phyloP scores from a whole-genome alignment of 2,329 filamentous ascomycete genomes.

The Penicillium sp. region DNA sequence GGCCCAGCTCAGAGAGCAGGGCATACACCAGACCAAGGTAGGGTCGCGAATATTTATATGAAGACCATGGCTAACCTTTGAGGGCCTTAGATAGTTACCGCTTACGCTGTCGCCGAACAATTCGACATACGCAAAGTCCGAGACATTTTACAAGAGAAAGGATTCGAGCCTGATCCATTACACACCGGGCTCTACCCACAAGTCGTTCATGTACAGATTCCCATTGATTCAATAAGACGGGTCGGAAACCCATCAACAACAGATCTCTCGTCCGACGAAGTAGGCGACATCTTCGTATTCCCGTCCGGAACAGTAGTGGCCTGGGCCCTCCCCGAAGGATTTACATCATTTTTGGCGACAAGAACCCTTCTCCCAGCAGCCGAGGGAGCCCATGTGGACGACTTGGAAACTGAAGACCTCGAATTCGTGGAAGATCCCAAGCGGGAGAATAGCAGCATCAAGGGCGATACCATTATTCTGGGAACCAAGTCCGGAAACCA shows the following conservation, averaged over 20 bases:
- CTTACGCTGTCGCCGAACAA: constrained; percentile 67
- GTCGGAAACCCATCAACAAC: constrained; percentile 42
- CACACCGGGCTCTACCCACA: constrained; percentile 64
- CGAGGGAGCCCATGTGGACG: constrained; percentile 68
- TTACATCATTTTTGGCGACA: constrained; percentile 69
- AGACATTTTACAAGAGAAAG: constrained; percentile 57
- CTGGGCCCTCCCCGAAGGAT: constrained; percentile 80
- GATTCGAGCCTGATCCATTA: constrained; percentile 63
- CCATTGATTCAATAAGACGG: constrained; percentile 47
- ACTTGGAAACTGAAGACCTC: constrained; percentile 83
- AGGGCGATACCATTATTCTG: constrained; percentile 84
- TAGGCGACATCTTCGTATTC: constrained; percentile 92
- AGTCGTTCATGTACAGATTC: constrained; percentile 61
- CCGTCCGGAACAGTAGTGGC: constrained; percentile 90
- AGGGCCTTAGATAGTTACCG: constrained; percentile 55
- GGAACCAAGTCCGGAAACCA: constrained; percentile 63
- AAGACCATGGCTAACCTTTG: background rate
- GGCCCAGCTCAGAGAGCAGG: constrained; percentile 39
- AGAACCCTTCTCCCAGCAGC: constrained; percentile 74
- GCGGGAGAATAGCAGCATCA: constrained; percentile 73
- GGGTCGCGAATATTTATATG: background rate
- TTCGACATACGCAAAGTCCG: constrained; percentile 62
- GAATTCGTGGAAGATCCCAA: constrained; percentile 77
- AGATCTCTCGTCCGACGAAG: constrained; percentile 45
- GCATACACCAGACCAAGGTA: constrained; percentile 40